A percentile compares a stretch with the other conserved stretches of the same genome.
These are phyloP conservation scores for Aspergillus sp. DNA, from an alignment of 2,329 filamentous ascomycete genomes.

Conservation along the genomic window DNA sequence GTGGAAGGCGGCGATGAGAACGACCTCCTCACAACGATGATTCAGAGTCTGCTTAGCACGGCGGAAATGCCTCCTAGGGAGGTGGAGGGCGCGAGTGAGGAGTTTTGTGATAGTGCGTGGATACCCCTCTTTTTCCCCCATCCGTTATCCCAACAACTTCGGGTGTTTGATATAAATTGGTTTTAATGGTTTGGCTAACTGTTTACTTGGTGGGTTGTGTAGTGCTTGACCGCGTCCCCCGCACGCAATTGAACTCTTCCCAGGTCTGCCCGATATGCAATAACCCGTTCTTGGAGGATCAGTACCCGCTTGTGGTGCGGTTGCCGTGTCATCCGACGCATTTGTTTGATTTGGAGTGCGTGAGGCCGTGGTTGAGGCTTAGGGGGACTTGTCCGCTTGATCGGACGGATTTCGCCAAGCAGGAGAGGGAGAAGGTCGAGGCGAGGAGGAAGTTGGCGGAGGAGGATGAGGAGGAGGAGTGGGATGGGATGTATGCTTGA, in stretches of 20 bases:
- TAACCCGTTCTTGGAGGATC: conserved; percentile 63
- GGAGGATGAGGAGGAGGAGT: conserved; percentile 50
- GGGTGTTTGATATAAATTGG: too few relatives aligned
- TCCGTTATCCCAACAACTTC: too few relatives aligned
- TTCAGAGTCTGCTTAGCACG: conserved; percentile 55
- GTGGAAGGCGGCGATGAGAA: conserved; percentile 30
- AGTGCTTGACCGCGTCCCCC: conserved; percentile 62
- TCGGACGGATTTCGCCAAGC: conserved; percentile 60
- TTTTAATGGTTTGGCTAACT: too few relatives aligned
- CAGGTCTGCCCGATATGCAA: conserved; percentile 63
- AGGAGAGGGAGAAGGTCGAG: conserved; percentile 53
- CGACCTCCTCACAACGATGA: conserved; percentile 56
- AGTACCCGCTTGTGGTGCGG: conserved; percentile 64
- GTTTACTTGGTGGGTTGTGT: background rate
- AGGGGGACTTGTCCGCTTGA: conserved; percentile 66
- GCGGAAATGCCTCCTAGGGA: conserved; percentile 62
- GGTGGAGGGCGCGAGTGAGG: conserved; percentile 63
- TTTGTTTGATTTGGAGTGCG: conserved; percentile 66
- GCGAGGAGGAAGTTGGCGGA: conserved; percentile 50
- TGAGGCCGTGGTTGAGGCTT: conserved; percentile 64
- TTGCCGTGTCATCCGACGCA: conserved; percentile 64
- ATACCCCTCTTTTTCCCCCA: background rate
- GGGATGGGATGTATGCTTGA: conserved; percentile 52
- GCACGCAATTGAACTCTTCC: conserved; percentile 54
- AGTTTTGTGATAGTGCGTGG: conserved; percentile 57